Evolutionary conservation across 148 eudicot species (phyloP), one percentile per base, ranked within the genome.

Genomic region (Silene conica): DNA sequence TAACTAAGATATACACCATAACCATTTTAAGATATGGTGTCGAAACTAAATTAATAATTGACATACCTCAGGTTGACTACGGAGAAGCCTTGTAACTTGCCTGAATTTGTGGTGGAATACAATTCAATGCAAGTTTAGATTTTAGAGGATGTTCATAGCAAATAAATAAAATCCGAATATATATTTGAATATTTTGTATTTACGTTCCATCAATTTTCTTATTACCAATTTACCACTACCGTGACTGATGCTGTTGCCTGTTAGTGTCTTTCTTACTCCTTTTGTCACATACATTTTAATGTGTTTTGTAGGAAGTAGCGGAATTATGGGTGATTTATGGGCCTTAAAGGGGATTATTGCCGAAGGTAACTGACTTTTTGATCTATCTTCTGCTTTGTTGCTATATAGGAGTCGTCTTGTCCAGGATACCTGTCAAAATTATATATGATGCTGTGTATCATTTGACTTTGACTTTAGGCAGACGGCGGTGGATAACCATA

Each of bases 281-380:
- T 70, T 62, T 28, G 69, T 67, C 56, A 75, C 23, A 21, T 38
- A 52, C 48, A 28, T 67, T 19, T 46, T 68, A 67, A 70, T 55
- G 57, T 69, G 45, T 70, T 71, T 22, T 82, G 82, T 78, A 96
- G 96, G 97, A 67, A 90, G 92, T 80, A 90, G 89, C 72, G 97
- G 99, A 70, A 96, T 92, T 67, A 91, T 92, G 97, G 97, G 95
- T 66, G 99, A 96, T 85, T 86, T 96, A 45, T 96, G 99, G 97
- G 99, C 99, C 80, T 81, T 96, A 64, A 92, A 96, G 82, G 99
- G 99, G 70, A 85, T 96, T 62, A 80, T 92, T 77, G 91, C 90
- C 55, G 99, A 92, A 87, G 99, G 99, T 92, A 85, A 28, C 63
- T 72, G 54, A 69, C 21, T 70, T 71, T 26, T 19, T 68, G 26